Conservation (phyloP, 768 basidiomycete species). For the Suillus subalutaceus region DNA sequence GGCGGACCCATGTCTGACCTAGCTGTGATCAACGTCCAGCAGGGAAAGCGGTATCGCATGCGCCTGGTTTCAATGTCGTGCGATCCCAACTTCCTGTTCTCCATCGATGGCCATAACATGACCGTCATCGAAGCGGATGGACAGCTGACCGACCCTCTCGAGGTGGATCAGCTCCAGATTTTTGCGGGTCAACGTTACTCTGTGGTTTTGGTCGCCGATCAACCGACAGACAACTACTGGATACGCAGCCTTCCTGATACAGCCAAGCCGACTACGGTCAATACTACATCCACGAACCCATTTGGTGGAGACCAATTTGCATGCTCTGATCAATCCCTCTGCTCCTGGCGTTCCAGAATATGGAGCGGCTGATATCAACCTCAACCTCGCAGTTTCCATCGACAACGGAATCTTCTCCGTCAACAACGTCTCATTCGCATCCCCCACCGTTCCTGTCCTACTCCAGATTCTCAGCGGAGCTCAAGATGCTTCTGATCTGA, state of each 20-base stretch:
- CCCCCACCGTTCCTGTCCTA: slow-evolving; percentile 43
- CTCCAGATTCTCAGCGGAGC: slow-evolving; percentile 48
- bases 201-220: slow-evolving; percentile 35
- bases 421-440: slow-evolving; percentile 18
- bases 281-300: slow-evolving; percentile 24
- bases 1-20: slow-evolving; percentile 37
- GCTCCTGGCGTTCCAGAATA: slow-evolving; percentile 41
- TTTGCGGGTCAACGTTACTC: slow-evolving; percentile 39
- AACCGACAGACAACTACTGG: slow-evolving; percentile 46
- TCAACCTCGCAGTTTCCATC: slow-evolving; percentile 25
- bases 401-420: slow-evolving; percentile 13
- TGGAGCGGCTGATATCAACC: slow-evolving; percentile 44
- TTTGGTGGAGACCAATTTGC: slow-evolving; percentile 36
- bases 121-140: slow-evolving; percentile 53
- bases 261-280: slow-evolving; percentile 41
- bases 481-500: slow-evolving; percentile 27
- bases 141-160: slow-evolving; percentile 38
- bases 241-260: slow-evolving; percentile 41
- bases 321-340: slow-evolving; percentile 26
- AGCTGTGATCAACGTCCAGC: slow-evolving; percentile 37
- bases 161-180: slow-evolving; percentile 44
- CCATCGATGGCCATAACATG: slow-evolving; percentile 47
- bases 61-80: slow-evolving; percentile 44
- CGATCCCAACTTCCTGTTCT: slow-evolving; percentile 44
- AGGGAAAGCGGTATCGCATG: slow-evolving; percentile 40